Evolutionary conservation across 140 eudicot genomes (phyloP), one percentile per base, ranked within the genome.

Genomic region (Anethum foeniculum): DNA sequence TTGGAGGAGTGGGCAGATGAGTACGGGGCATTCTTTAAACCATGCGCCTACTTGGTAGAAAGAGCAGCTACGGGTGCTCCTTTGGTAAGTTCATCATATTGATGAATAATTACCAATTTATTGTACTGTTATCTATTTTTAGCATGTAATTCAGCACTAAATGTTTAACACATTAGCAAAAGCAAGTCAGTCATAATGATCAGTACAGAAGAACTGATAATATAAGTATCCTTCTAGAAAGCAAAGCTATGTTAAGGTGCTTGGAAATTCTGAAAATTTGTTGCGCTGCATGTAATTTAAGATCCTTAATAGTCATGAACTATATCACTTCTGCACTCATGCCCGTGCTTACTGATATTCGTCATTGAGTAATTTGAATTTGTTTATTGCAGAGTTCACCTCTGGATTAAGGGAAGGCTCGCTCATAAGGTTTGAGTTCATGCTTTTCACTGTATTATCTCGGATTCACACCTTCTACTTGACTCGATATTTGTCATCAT

Each of bases 11-110:
- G 97, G 97, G 83, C 97, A 47, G 87, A 84, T 5, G 54, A 65
- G 80, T 90, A 89, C 23, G 97, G 96, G 47, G 95, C 80, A 43
- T 90, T 90, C 79, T 94, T 92, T 85, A 90, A 95, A 87, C 99
- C 97, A 15, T 94, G 97, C 75, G 90, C 88, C 19, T 90, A 88
- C 88, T 83, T 95, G 85, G 91, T 91, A 0, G 87, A 90, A 80
- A 86, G 87, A 85, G 97, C 97, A 77, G 84, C 97, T 48, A 34
- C 38, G 38, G 38, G 38, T 34, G 38, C 38, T 34, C 38, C 95
- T 76, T 82, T 95, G 97, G 98, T 94, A 78, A 88, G 10, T 34
- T 34, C 38, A 34, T 34, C 38, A 34, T 34, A 34, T n/a, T n/a
- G n/a, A n/a, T n/a, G n/a, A n/a, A n/a, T n/a, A n/a, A n/a, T n/a